Conservation (phyloP, 345 rosid species). For the Rhizophora mangle region DNA sequence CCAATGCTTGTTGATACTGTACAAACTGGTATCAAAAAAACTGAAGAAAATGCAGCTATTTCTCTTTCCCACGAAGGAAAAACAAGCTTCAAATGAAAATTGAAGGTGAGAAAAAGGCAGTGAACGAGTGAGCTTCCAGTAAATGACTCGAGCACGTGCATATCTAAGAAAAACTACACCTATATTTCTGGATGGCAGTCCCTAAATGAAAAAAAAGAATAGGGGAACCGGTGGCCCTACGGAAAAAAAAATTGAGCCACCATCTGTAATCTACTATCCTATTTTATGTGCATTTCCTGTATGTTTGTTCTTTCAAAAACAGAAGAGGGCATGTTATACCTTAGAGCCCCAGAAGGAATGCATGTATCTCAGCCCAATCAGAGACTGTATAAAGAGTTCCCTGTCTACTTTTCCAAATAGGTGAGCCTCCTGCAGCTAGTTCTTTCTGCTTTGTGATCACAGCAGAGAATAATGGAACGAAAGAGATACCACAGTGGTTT, state of each 20-base stretch:
- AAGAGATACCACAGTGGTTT: constrained; percentile 10
- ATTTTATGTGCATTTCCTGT: constrained; percentile 14
- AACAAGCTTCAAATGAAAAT: neutral
- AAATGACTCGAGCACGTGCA: neutral
- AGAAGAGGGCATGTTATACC: no score
- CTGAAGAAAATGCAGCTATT: neutral
- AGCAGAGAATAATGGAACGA: constrained; percentile 14
- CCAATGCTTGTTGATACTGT: no score
- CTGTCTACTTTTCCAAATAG: constrained; percentile 6
- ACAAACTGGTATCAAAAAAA: neutral
- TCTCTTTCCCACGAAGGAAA: neutral
- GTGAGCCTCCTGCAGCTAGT: constrained; percentile 1
- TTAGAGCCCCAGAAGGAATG: constrained; percentile 4
- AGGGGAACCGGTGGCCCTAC: constrained; percentile 20
- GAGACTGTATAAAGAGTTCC: constrained; percentile 19
- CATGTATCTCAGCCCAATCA: constrained; percentile 24
- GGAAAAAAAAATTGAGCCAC: constrained; percentile 29
- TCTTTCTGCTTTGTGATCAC: constrained; percentile 13
- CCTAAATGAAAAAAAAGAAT: constrained; percentile 10
- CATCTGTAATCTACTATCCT: constrained; percentile 12
- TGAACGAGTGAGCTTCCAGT: neutral
- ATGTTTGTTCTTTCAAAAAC: constrained; percentile 6
- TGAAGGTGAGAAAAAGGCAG: neutral
- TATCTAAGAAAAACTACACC: neutral
- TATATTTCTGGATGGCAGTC: constrained; percentile 6